Conservation (phyloP, 331 rosid genomes). For the Cucumis variabilis region DNA sequence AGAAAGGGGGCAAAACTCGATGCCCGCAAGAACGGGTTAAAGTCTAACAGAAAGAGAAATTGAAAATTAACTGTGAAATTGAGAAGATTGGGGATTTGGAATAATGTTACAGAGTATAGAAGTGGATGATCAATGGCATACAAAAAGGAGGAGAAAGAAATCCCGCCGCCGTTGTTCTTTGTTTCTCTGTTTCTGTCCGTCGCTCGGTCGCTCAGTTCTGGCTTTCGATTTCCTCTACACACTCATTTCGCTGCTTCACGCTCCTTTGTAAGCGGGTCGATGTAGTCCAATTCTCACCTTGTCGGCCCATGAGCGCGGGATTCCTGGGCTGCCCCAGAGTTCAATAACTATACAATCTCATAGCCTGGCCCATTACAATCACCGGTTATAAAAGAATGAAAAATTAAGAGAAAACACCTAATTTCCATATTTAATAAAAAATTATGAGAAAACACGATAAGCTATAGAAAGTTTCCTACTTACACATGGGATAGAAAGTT, state of each 20-base stretch:
- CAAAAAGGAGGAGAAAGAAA: background rate
- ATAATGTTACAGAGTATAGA: background rate
- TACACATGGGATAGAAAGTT: too few species aligned
- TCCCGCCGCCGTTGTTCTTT: background rate
- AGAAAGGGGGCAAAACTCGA: slow-evolving; percentile 19
- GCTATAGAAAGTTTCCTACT: too few species aligned
- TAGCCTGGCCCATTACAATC: background rate
- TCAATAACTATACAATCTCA: too few species aligned
- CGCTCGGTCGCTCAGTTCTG: slow-evolving; percentile 19
- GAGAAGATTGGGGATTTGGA: background rate
- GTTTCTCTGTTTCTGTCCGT: background rate
- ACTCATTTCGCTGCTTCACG: background rate
- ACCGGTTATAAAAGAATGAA: background rate
- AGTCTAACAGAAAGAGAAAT: background rate
- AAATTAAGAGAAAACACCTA: too few species aligned
- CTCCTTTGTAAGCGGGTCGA: background rate
- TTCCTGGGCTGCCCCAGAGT: background rate
- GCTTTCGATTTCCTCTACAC: background rate
- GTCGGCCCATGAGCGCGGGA: background rate
- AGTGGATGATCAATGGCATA: background rate
- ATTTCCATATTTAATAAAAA: too few species aligned
- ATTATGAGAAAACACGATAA: too few species aligned
- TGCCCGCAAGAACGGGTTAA: background rate
- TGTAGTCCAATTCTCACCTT: background rate
- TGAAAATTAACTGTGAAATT: background rate